Evolutionary conservation across 2,329 filamentous ascomycete genomes (phyloP), one percentile per base, ranked within the genome.

Genomic region (Fusarium multiceps): DNA sequence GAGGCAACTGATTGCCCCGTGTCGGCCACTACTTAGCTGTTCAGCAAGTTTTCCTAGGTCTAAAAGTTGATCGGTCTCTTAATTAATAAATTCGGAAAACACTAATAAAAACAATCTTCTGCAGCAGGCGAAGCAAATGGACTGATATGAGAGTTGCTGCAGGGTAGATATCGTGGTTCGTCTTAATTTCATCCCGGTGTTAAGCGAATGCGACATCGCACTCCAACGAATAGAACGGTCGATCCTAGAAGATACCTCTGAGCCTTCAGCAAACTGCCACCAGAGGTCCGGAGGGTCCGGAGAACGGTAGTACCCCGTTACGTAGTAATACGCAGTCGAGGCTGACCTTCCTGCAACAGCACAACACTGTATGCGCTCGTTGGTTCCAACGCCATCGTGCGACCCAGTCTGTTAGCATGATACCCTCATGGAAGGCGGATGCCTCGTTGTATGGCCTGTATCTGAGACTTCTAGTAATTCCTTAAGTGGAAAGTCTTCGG

Each of bases 51-150:
- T 37, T 11, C 5, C 9, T 37, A 11, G 1, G 2, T 11, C 9
- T 18, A 2, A 11, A 6, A 6, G 16, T 18, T 10, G 18, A 6
- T 6, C 9, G 0, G 6, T 18, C 32, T 37, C 6, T 3, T 4
- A 11, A 4, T 37, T 4, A 11, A 4, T n/a, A 18, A 18, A 37
- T 2, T 10, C 16, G 16, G 4, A 37, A 4, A 7, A n/a, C 6
- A 12, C 34, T 10, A 37, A 37, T n/a, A 6, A 37, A 12, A 3
- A 37, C 0, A 12, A 10, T 4, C 3, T 37, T n/a, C 18, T 12
- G 18, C 18, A 37, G 9, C 4, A 10, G 18, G 10, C 18, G 18
- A n/a, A 37, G 18, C 34, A 43, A 6, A 5, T 14, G 16, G 41
- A 16, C 9, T 23, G 4, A 23, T 0, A 18, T 18, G 41, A 16